Conservation (phyloP, 2,329 filamentous ascomycete genomes). For the Stemphylium lycopersici region DNA sequence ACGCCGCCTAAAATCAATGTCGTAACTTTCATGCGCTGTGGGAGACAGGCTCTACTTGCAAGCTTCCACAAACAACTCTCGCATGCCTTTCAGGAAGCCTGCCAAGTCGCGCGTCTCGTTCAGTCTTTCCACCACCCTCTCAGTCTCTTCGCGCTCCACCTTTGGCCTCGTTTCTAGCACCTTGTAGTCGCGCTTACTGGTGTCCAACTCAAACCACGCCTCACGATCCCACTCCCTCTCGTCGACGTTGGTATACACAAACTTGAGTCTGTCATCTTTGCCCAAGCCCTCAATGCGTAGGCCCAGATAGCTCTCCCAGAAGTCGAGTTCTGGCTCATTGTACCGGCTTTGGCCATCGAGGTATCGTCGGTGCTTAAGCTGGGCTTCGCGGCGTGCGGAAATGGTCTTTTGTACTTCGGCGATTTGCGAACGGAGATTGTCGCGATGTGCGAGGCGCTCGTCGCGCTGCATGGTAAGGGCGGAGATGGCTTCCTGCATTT, state of each 20-base stretch:
- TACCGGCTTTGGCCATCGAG: constrained; percentile 83
- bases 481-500: constrained; percentile 67
- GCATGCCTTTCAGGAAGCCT: constrained; percentile 79
- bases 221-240: constrained; percentile 87
- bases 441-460: constrained; percentile 60
- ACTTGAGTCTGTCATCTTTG: constrained; percentile 82
- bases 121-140: constrained; percentile 75
- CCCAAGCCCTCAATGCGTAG: constrained; percentile 89
- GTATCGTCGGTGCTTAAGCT: constrained; percentile 73
- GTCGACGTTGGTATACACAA: constrained; percentile 85
- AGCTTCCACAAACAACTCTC: constrained; percentile 71
- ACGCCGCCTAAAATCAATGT: constrained; percentile 5
- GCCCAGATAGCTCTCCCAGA: constrained; percentile 92
- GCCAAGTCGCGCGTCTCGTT: constrained; percentile 81
- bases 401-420: constrained; percentile 72
- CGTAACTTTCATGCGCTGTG: neutral
- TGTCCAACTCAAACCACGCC: constrained; percentile 91
- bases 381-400: constrained; percentile 71
- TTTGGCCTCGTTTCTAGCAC: constrained; percentile 82
- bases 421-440: constrained; percentile 63
- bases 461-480: constrained; percentile 63
- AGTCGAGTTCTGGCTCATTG: constrained; percentile 91
- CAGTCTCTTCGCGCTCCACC: constrained; percentile 77
- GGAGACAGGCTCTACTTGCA: constrained; percentile 50
- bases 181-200: constrained; percentile 80